Conservation (phyloP, 768 basidiomycete genomes). For the Arthromyces matolae region DNA sequence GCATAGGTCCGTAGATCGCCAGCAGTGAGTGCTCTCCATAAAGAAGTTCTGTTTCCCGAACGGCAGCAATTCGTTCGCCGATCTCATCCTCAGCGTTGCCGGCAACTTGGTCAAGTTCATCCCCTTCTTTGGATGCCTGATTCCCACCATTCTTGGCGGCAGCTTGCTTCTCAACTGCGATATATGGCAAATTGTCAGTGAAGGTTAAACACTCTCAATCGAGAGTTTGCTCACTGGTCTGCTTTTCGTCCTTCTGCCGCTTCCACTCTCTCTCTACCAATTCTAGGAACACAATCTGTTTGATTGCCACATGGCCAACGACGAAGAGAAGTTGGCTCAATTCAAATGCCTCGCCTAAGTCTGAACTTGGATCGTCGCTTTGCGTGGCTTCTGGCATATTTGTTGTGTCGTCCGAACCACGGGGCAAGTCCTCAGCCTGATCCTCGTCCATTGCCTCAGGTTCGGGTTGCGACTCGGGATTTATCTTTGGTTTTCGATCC, state of each 20-base stretch:
- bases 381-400: constrained; percentile 26
- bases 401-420: constrained; percentile 25
- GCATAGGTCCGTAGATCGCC: constrained; percentile 83
- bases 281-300: constrained; percentile 95
- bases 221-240: constrained; percentile 51
- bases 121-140: constrained; percentile 54
- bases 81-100: constrained; percentile 99
- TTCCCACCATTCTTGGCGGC: constrained; percentile 28
- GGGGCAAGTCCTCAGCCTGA: constrained; percentile 31
- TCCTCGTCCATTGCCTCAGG: constrained; percentile 58
- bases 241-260: constrained; percentile 87
- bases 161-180: constrained; percentile 57
- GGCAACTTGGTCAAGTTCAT: constrained; percentile 95
- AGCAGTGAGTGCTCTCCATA: constrained; percentile 81
- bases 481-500: constrained; percentile 23
- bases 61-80: constrained; percentile 81
- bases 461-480: constrained; percentile 24
- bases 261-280: constrained; percentile 96
- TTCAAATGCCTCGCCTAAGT: constrained; percentile 78
- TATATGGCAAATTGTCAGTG: background rate
- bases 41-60: constrained; percentile 84
- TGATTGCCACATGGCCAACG: constrained; percentile 95
- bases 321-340: constrained; percentile 93
- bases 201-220: background rate
- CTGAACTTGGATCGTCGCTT: constrained; percentile 34